Evolutionary conservation across 2,329 filamentous ascomycete genomes (phyloP).

Genomic region (Boeremia exigua): DNA sequence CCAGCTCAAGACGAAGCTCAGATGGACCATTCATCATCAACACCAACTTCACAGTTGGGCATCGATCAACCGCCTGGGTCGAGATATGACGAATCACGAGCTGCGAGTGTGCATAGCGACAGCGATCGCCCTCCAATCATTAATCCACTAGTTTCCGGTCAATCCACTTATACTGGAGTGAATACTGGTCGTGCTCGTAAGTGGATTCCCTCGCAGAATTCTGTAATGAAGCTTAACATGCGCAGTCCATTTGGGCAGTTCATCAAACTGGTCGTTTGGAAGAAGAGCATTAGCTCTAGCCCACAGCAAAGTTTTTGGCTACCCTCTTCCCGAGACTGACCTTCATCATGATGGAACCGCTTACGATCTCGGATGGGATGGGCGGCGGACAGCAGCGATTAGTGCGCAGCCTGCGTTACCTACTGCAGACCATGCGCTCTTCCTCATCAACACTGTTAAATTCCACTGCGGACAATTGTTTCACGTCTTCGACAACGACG

Average conservation of each 20-base stretch:
- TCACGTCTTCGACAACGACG: not conserved
- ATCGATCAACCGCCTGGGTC: not conserved
- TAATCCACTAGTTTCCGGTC: not conserved
- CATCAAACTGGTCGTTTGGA: slow-evolving; percentile 1
- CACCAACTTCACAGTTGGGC: not conserved
- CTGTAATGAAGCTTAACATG: not conserved
- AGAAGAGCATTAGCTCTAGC: not conserved
- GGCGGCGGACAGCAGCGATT: not conserved
- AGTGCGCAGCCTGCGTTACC: not conserved
- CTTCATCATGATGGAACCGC: not conserved
- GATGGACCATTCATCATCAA: not conserved
- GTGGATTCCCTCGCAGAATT: not conserved
- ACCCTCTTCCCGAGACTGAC: not conserved
- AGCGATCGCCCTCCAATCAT: not conserved
- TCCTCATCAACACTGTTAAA: not conserved
- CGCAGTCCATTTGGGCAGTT: not conserved
- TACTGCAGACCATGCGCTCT: not conserved
- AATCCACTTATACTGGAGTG: not conserved
- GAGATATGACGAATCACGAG: not conserved
- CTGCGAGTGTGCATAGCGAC: slow-evolving; percentile 1
- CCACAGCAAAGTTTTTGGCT: not conserved
- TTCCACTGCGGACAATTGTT: slow-evolving; percentile 1
- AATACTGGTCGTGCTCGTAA: not conserved
- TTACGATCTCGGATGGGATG: slow-evolving; percentile 2
- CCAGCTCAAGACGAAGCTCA: not conserved